Percentiles rank a stretch among this genome's conserved stretches.
phyloP scores from a whole-genome alignment of 2,329 filamentous ascomycete genomes.

The Thielaviopsis punctulata region DNA sequence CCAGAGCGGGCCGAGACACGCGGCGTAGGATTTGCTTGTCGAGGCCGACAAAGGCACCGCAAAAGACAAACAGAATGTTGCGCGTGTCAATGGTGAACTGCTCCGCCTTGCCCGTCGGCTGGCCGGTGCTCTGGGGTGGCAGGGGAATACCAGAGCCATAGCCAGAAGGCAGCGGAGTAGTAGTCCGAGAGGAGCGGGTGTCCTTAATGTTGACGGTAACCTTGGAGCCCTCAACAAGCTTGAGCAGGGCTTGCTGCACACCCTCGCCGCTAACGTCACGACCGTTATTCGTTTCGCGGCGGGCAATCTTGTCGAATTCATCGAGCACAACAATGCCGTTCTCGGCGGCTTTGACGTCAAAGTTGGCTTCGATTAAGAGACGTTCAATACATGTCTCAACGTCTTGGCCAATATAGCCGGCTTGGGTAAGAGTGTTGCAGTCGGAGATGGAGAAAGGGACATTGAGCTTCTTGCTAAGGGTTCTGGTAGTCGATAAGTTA shows the following conservation, averaged over 20 bases:
- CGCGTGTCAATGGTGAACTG: conserved; percentile 72
- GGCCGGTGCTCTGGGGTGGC: conserved; percentile 25
- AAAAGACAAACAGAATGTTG: conserved; percentile 94
- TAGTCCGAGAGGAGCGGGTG: conserved; percentile 40
- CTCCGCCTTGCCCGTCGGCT: conserved; percentile 35
- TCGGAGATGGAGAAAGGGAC: conserved; percentile 92
- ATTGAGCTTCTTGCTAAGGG: conserved; percentile 77
- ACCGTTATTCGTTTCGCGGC: conserved; percentile 69
- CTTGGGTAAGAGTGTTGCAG: conserved; percentile 90
- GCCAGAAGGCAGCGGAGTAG: conserved; percentile 34
- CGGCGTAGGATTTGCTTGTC: conserved; percentile 76
- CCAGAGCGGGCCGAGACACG: conserved; percentile 72
- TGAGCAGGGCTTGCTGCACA: conserved; percentile 86
- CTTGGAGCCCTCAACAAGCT: conserved; percentile 91
- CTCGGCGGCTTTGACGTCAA: conserved; percentile 69
- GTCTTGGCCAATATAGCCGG: conserved; percentile 94
- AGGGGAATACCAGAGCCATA: conserved; percentile 28
- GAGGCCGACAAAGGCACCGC: conserved; percentile 83
- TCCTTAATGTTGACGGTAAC: conserved; percentile 81
- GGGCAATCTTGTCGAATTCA: conserved; percentile 94
- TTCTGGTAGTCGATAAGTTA: conserved; percentile 36
- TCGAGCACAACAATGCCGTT: conserved; percentile 90
- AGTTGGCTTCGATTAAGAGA: conserved; percentile 76
- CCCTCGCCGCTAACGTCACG: conserved; percentile 93
- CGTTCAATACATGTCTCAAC: conserved; percentile 91